A percentile compares a stretch with the other conserved stretches of the same genome.
These are phyloP conservation scores for Quercus phellos DNA, from an alignment of 331 rosid genomes.

Conservation along the genomic window DNA sequence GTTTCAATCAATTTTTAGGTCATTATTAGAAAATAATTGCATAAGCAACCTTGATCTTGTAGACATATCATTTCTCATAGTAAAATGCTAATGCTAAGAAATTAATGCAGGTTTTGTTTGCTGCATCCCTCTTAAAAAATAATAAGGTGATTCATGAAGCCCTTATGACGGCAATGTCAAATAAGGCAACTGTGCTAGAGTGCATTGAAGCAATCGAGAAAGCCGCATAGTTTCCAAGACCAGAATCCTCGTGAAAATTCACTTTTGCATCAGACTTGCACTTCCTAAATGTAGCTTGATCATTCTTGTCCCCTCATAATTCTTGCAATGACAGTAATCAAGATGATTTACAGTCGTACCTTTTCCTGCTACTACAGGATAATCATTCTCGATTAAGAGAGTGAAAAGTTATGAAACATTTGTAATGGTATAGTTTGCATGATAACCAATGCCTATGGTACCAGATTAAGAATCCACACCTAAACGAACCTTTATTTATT, in stretches of 20 bases:
- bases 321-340: neutral
- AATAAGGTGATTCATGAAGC: slow-evolving; percentile 67
- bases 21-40: neutral
- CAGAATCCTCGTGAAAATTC: neutral
- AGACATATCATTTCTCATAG: too few relatives aligned
- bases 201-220: slow-evolving; percentile 82
- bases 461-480: too few relatives aligned
- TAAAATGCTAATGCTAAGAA: slow-evolving; percentile 3
- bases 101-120: slow-evolving; percentile 56
- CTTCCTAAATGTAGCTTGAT: neutral
- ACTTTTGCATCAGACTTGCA: neutral
- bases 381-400: neutral
- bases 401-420: neutral
- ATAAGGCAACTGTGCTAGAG: slow-evolving; percentile 61
- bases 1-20: neutral
- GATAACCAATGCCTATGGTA: neutral
- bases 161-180: slow-evolving; percentile 59
- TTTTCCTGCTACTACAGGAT: neutral
- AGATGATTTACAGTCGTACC: neutral
- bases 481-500: too few relatives aligned
- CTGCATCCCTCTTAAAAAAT: slow-evolving; percentile 77
- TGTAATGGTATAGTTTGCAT: neutral
- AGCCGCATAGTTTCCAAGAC: slow-evolving; percentile 32
- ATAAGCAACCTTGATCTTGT: neutral
- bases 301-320: neutral